A percentile compares a stretch with the other conserved stretches of the same genome.
Evolutionary conservation across 148 eudicot genomes (phyloP).

Genomic region (Spergularia marina): DNA sequence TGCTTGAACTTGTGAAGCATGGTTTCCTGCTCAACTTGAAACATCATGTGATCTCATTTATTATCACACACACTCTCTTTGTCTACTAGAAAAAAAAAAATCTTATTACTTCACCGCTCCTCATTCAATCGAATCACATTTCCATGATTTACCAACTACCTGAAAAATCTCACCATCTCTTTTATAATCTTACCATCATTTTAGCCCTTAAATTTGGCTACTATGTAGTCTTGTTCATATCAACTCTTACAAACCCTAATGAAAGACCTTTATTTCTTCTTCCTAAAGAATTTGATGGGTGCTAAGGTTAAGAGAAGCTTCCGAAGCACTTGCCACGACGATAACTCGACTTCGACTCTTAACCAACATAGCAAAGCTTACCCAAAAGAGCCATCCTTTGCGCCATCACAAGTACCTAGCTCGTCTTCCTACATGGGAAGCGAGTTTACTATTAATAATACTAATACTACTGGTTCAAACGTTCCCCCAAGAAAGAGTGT

Average conservation of each 20-base stretch:
- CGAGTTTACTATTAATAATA: neutral
- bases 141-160: constrained; percentile 6
- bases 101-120: too few species aligned
- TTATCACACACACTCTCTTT: neutral
- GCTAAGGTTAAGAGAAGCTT: constrained; percentile 66
- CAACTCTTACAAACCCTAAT: constrained; percentile 28
- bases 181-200: constrained; percentile 3
- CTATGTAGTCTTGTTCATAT: neutral
- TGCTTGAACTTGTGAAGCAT: constrained; percentile 44
- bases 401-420: constrained; percentile 22
- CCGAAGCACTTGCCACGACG: constrained; percentile 53
- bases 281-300: constrained; percentile 61
- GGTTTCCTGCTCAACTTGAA: constrained; percentile 20
- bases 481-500: constrained; percentile 39
- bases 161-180: neutral
- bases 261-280: constrained; percentile 72
- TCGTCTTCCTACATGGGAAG: constrained; percentile 23
- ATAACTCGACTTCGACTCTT: constrained; percentile 66
- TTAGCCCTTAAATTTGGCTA: neutral
- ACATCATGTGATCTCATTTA: constrained; percentile 45
- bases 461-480: neutral
- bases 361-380: constrained; percentile 33
- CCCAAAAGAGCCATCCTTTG: neutral
- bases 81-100: too few species aligned
- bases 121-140: constrained; percentile 38